Base-by-base conservation (phyloP, 139 green algal species). In the Axilococcus clingmanii region DNA sequence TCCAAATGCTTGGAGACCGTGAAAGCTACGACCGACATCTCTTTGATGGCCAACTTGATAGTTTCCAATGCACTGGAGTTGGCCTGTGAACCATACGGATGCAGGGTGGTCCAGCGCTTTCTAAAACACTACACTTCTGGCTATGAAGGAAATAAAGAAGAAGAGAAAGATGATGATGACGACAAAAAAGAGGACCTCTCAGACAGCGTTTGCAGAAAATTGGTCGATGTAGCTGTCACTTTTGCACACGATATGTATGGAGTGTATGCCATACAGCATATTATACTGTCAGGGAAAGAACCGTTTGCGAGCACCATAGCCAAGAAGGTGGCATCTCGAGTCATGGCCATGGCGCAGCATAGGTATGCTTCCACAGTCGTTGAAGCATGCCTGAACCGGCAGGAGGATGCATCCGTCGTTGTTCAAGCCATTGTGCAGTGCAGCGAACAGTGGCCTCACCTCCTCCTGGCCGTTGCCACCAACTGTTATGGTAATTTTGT, bases 301-400 rank as follows among this genome's bases (percentile, higher is more conserved):
- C n/a, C n/a, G n/a, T n/a, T n/a, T n/a, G n/a, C n/a, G n/a, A 38
- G 49, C 59, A 54, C n/a, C n/a, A n/a, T n/a, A n/a, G n/a, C n/a
- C n/a, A n/a, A n/a, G n/a, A n/a, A n/a, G n/a, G n/a, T n/a, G n/a
- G n/a, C n/a, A n/a, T n/a, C n/a, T n/a, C n/a, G n/a, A n/a, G n/a
- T n/a, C n/a, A n/a, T n/a, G n/a, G n/a, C 52, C 19, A 43, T 69
- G 51, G 50, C 61, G 0, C 28, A 25, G 69, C 86, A 96, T 72
- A 97, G 95, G 75, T 97, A 94, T 63, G 88, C 88, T 5, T 80
- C 58, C 75, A 96, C 96, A 67, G 88, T 96, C 34, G 64, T 96
- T 4, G 88, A 96, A 58, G 87, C 87, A 57, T 89, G 81, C 75
- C 66, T 96, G 19, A 54, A 84, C 48, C 70, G 83, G 55, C 50